These are phyloP conservation scores for Bathelium albidoporum DNA, from an alignment of 495 filamentous ascomycete genomes.

Conservation along the genomic window DNA sequence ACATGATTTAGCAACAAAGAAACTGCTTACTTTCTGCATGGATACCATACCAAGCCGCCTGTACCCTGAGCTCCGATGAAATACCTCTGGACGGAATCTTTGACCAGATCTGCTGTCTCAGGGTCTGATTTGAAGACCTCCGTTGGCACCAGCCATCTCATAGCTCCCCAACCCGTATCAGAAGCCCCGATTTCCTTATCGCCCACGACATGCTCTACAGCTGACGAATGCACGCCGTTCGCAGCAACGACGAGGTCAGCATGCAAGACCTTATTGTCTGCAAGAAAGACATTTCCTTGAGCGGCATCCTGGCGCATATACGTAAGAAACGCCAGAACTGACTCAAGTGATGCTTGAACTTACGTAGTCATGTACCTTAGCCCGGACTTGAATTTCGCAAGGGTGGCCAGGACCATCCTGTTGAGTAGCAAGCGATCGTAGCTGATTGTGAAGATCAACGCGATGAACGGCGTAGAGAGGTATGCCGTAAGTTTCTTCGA, in stretches of 20 bases:
- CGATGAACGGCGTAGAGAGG: not conserved
- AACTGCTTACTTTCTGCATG: not conserved
- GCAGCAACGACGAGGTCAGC: not conserved
- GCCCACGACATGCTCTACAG: not conserved
- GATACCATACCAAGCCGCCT: not conserved
- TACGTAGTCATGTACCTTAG: not conserved
- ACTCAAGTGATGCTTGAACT: not conserved
- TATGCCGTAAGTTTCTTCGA: not conserved
- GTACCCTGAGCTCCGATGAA: not conserved
- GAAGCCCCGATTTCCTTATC: not conserved
- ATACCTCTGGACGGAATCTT: not conserved
- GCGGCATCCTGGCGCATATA: not conserved
- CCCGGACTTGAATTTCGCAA: not conserved
- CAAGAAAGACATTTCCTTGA: not conserved
- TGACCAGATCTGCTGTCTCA: not conserved
- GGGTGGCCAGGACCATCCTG: not conserved
- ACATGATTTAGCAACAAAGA: too few species aligned
- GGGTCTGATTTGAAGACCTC: not conserved
- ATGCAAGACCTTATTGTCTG: not conserved
- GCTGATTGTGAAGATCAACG: not conserved
- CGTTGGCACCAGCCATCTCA: not conserved
- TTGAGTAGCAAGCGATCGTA: not conserved
- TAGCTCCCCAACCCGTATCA: not conserved
- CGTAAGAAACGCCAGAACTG: not conserved
- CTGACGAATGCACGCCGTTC: not conserved